These are phyloP conservation scores for Cyclotella choctawhatcheeana DNA, from an alignment of 108 stramenopile species.

Conservation along the genomic window DNA sequence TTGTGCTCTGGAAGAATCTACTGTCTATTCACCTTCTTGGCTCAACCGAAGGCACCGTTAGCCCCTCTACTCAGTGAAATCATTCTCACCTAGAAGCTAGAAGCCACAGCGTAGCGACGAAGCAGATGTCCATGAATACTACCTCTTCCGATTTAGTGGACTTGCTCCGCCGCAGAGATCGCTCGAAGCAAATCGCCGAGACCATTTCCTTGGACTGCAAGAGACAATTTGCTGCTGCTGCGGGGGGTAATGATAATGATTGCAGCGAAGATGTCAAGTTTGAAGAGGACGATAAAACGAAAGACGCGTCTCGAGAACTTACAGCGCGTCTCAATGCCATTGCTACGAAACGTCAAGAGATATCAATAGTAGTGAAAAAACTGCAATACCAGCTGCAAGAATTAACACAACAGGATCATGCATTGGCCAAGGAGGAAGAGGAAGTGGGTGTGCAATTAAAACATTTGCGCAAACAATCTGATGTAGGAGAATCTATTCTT, in stretches of 20 bases:
- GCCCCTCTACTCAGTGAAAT: too few species aligned
- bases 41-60: too few species aligned
- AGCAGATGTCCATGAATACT: too few species aligned
- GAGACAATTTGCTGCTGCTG: background rate
- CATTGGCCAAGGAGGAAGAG: constrained; percentile 15
- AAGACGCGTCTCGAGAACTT: background rate
- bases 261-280: background rate
- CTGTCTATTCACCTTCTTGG: too few species aligned
- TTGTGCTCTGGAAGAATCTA: too few species aligned
- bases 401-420: constrained; percentile 22
- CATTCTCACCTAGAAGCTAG: too few species aligned
- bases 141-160: constrained; percentile 3
- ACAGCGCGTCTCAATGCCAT: constrained; percentile 6
- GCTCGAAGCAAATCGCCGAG: constrained; percentile 16
- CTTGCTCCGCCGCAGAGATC: constrained; percentile 19
- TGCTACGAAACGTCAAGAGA: constrained; percentile 6
- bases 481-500: background rate
- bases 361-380: constrained; percentile 7
- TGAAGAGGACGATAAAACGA: background rate
- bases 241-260: background rate
- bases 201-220: constrained; percentile 16
- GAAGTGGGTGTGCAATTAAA: constrained; percentile 8
- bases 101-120: too few species aligned
- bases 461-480: background rate
- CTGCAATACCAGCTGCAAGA: constrained; percentile 19